Evolutionary conservation across 169 alveolate genomes (phyloP).

Genomic region (Cryptosporidium viatorum): DNA sequence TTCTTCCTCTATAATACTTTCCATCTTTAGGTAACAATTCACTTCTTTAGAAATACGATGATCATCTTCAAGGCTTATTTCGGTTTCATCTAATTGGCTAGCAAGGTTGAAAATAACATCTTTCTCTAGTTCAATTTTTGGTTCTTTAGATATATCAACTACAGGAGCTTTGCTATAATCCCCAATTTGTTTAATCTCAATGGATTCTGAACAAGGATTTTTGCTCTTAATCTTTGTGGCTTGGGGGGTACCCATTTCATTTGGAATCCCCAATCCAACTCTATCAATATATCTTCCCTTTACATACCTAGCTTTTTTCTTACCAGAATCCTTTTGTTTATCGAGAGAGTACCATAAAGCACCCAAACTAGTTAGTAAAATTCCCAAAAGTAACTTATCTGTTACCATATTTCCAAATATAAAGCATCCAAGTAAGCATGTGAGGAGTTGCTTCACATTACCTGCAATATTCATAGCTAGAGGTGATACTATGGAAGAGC

Average conservation of each 20-base stretch:
- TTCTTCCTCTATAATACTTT: background rate
- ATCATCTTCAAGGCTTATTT: background rate
- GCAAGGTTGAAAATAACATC: background rate
- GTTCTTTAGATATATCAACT: background rate
- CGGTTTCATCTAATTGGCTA: background rate
- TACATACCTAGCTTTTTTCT: constrained; percentile 12
- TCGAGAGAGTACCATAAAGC: constrained; percentile 66
- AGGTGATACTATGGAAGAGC: constrained; percentile 46
- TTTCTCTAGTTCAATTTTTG: background rate
- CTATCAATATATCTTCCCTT: constrained; percentile 60
- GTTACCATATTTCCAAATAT: constrained; percentile 54
- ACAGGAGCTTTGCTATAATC: background rate
- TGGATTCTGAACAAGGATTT: background rate
- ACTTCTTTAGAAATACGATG: background rate
- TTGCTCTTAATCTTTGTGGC: background rate
- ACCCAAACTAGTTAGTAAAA: constrained; percentile 48
- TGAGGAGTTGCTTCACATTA: constrained; percentile 69
- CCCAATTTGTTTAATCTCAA: background rate
- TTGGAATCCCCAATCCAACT: constrained; percentile 1
- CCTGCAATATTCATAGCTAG: constrained; percentile 77
- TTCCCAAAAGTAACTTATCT: constrained; percentile 42
- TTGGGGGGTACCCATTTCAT: background rate
- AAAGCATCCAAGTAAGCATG: constrained; percentile 45
- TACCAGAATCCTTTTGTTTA: constrained; percentile 13
- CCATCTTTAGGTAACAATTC: constrained; percentile 2